Percentiles rank a stretch among this genome's conserved stretches.
Conservation (phyloP, 2,329 filamentous ascomycete species). For the Nectriaceae sp. region DNA sequence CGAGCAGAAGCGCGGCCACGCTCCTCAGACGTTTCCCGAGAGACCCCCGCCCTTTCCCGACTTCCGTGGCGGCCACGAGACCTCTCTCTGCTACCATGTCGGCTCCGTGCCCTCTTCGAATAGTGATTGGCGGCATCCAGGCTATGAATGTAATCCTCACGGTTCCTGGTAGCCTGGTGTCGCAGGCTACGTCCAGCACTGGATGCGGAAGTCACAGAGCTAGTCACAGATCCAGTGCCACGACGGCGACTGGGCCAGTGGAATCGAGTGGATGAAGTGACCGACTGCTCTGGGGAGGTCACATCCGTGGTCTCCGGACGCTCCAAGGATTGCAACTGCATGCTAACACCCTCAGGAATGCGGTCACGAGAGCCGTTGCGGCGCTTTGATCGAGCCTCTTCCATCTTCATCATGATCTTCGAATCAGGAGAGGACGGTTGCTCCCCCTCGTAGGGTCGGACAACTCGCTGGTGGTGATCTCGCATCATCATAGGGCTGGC, state of each 20-base stretch:
- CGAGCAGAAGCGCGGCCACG: constrained; percentile 67
- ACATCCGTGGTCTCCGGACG: constrained; percentile 52
- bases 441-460: constrained; percentile 32
- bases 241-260: constrained; percentile 57
- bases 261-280: constrained; percentile 53
- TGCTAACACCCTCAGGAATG: constrained; percentile 69
- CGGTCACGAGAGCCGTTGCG: constrained; percentile 75
- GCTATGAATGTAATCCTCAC: constrained; percentile 85
- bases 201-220: constrained; percentile 59
- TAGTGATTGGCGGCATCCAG: constrained; percentile 75
- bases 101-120: constrained; percentile 54
- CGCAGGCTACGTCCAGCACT: constrained; percentile 54
- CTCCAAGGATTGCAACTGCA: constrained; percentile 65
- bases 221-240: constrained; percentile 56
- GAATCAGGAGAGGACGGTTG: constrained; percentile 64
- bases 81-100: constrained; percentile 55
- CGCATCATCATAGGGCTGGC: constrained; percentile 67
- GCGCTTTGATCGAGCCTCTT: constrained; percentile 56
- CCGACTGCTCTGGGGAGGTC: constrained; percentile 59
- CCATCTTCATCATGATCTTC: constrained; percentile 63
- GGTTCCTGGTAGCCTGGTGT: constrained; percentile 55
- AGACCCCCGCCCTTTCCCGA: constrained; percentile 51
- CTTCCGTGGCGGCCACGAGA: constrained; percentile 48
- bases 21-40: constrained; percentile 67
- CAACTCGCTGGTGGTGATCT: constrained; percentile 43